Conservation (phyloP, 2,329 filamentous ascomycete species). For the Bretziella fagacearum region DNA sequence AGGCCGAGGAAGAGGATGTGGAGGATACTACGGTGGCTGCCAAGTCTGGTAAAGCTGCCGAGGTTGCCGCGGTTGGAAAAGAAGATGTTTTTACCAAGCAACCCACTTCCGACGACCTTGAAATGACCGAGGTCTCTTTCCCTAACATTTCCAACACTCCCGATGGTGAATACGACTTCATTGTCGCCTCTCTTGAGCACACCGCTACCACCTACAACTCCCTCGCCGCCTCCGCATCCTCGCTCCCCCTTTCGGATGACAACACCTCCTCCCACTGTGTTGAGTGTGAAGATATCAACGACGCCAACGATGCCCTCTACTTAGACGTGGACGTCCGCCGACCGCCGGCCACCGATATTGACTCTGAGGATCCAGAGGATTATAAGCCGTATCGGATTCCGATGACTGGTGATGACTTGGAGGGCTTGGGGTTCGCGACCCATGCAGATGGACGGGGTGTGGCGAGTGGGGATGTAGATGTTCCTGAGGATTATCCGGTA, state of each 20-base stretch:
- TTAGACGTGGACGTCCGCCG: background rate
- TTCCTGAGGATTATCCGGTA: background rate
- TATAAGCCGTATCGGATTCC: background rate
- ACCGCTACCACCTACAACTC: background rate
- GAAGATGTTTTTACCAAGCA: background rate
- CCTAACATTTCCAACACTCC: background rate
- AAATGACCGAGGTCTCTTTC: too few relatives aligned
- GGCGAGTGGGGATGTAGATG: background rate
- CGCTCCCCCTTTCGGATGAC: too few relatives aligned
- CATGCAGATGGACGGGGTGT: background rate
- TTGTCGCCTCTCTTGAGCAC: background rate
- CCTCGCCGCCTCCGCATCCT: background rate
- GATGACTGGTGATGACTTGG: background rate
- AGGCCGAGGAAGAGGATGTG: background rate
- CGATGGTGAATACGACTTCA: constrained; percentile 3
- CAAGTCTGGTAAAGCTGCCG: too few relatives aligned
- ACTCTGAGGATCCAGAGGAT: constrained; percentile 5
- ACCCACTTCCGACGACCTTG: too few relatives aligned
- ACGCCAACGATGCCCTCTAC: constrained; percentile 3
- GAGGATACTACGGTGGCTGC: background rate
- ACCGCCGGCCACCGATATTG: background rate
- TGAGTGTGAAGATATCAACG: background rate
- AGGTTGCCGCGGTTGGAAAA: too few relatives aligned
- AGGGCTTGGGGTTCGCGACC: background rate
- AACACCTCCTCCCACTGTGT: background rate